These are phyloP conservation scores for Aspergillus terreus DNA, from an alignment of 2,329 filamentous ascomycete species.

Conservation along the genomic window DNA sequence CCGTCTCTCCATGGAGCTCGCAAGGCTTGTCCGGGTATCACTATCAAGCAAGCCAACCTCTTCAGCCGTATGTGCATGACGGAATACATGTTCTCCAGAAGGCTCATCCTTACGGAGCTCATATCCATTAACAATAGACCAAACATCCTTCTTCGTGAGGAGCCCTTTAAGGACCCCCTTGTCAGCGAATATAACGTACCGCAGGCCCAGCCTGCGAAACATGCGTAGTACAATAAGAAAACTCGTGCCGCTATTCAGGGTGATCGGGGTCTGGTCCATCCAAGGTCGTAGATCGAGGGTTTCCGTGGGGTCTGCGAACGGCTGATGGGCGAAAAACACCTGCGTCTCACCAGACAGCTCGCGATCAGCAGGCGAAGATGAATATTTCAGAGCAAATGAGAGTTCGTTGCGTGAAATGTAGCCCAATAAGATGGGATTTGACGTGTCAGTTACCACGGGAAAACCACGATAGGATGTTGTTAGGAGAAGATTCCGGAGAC, in stretches of 20 bases:
- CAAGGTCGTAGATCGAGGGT: constrained; percentile 88
- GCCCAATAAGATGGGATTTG: constrained; percentile 75
- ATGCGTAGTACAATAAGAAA: constrained; percentile 85
- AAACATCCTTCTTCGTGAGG: constrained; percentile 95
- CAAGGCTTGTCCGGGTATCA: constrained; percentile 30
- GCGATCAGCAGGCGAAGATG: constrained; percentile 42
- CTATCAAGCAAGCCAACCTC: constrained; percentile 36
- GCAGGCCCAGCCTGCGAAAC: constrained; percentile 89
- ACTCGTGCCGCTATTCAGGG: constrained; percentile 69
- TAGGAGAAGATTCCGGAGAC: constrained; percentile 66
- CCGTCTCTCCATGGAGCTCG: constrained; percentile 28
- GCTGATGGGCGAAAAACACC: constrained; percentile 79
- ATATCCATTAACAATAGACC: constrained; percentile 82
- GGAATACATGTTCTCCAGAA: constrained; percentile 25
- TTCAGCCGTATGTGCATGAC: constrained; percentile 27
- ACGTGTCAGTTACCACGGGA: constrained; percentile 76
- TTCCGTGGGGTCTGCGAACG: constrained; percentile 70
- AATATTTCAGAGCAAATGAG: constrained; percentile 69
- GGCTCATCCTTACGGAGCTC: constrained; percentile 48
- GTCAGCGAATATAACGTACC: constrained; percentile 85
- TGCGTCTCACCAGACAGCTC: constrained; percentile 68
- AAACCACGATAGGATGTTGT: constrained; percentile 83
- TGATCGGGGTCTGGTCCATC: constrained; percentile 99
- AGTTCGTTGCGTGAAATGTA: constrained; percentile 94
- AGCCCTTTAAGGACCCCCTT: constrained; percentile 77